phyloP scores from a whole-genome alignment of 1,139 yeast genomes.

The Magnusiomyces suaveolens region DNA sequence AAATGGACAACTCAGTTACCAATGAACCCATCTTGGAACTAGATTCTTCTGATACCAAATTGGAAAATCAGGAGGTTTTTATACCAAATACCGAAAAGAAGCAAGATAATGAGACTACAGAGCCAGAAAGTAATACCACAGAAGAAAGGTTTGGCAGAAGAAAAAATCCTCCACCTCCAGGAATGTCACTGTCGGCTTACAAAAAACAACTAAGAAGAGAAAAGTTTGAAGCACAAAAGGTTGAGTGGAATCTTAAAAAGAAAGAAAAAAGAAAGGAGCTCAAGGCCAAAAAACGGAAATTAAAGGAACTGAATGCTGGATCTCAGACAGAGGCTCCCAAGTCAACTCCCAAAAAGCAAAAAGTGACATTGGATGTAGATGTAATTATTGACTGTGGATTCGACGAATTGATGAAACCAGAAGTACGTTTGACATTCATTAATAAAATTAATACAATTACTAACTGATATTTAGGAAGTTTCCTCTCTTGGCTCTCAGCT shows the following conservation, averaged over 20 bases:
- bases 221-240: constrained; percentile 57
- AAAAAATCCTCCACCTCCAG: constrained; percentile 28
- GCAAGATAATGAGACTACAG: background rate
- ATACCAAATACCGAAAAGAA: too few relatives aligned
- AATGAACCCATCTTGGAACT: too few relatives aligned
- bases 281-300: constrained; percentile 28
- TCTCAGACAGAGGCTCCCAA: constrained; percentile 1
- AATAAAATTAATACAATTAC: background rate
- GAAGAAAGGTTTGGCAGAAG: constrained; percentile 5
- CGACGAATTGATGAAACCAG: constrained; percentile 77
- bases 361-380: constrained; percentile 23
- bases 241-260: constrained; percentile 43
- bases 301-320: constrained; percentile 21
- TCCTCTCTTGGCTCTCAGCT: constrained; percentile 72
- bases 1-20: too few relatives aligned
- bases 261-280: constrained; percentile 39
- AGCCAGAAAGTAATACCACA: background rate
- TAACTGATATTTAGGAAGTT: constrained; percentile 39
- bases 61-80: too few relatives aligned
- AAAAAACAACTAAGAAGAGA: constrained; percentile 55
- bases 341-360: constrained; percentile 8
- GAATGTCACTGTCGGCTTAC: constrained; percentile 79
- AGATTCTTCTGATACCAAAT: too few relatives aligned
- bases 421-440: constrained; percentile 5
- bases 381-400: constrained; percentile 80